Evolutionary conservation across 495 filamentous ascomycete genomes (phyloP).

Genomic region (Penicillium robsamsonii): DNA sequence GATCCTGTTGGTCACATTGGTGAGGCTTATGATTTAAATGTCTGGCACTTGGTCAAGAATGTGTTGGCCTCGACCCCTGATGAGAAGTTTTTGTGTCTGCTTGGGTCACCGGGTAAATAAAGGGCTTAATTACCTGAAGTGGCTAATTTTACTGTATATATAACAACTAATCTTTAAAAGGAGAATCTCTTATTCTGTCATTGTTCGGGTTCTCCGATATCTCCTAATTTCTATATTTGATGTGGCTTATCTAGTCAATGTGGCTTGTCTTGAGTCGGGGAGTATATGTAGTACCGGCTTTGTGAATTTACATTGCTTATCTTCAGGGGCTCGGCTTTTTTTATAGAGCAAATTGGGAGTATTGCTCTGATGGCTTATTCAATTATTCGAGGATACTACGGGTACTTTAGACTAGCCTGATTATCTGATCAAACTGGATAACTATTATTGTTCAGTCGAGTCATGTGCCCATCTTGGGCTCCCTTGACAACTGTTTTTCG

Average conservation of each 20-base stretch:
- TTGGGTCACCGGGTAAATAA: conserved; percentile 40
- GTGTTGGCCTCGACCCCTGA: conserved; percentile 43
- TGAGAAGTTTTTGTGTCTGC: conserved; percentile 35
- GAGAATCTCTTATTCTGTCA: not conserved
- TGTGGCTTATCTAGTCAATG: not conserved
- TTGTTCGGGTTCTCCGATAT: not conserved
- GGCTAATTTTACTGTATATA: conserved; percentile 2
- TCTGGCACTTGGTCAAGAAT: conserved; percentile 55
- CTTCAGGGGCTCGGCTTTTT: too few relatives aligned
- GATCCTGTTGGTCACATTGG: conserved; percentile 54
- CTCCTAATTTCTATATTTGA: not conserved
- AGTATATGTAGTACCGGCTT: too few relatives aligned
- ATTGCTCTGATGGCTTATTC: too few relatives aligned
- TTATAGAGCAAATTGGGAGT: too few relatives aligned
- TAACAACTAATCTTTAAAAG: conserved; percentile 7
- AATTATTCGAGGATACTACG: too few relatives aligned
- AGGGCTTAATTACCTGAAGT: not conserved
- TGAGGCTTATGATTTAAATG: conserved; percentile 52
- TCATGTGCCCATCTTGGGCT: not conserved
- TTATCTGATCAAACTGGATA: too few relatives aligned
- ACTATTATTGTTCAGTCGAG: too few relatives aligned
- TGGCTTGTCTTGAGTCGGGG: too few relatives aligned
- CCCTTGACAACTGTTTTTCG: not conserved
- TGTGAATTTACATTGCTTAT: too few relatives aligned
- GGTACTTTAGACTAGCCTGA: too few relatives aligned